phyloP scores from a whole-genome alignment of 2,329 filamentous ascomycete genomes.

The Diaporthe vexans region DNA sequence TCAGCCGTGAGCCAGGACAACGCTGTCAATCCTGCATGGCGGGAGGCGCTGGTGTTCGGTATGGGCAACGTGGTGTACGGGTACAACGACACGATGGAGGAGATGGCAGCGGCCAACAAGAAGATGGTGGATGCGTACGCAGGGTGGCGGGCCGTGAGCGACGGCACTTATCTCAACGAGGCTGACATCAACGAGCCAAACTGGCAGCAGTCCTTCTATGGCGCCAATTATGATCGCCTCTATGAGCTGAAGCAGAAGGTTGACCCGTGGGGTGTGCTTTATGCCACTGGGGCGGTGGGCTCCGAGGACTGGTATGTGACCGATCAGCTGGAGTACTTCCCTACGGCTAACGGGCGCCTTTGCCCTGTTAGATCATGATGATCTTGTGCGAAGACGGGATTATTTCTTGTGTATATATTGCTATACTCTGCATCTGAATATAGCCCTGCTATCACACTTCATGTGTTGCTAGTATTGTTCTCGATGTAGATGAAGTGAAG shows the following conservation, averaged over 20 bases:
- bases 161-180: conserved; percentile 37
- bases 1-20: conserved; percentile 52
- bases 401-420: not conserved
- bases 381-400: not conserved
- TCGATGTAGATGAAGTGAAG: not conserved
- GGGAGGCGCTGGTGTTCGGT: conserved; percentile 55
- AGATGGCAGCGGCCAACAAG: conserved; percentile 45
- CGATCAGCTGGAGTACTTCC: conserved; percentile 36
- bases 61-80: conserved; percentile 48
- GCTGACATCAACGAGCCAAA: conserved; percentile 35
- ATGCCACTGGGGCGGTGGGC: conserved; percentile 35
- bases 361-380: conserved; percentile 13
- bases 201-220: conserved; percentile 44
- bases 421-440: not conserved
- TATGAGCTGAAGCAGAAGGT: conserved; percentile 40
- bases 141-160: conserved; percentile 47
- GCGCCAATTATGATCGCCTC: conserved; percentile 41
- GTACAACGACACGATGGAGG: not conserved
- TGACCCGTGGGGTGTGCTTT: conserved; percentile 43
- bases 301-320: conserved; percentile 38
- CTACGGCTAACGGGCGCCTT: conserved; percentile 34
- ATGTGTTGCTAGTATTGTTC: not conserved
- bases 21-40: conserved; percentile 65
- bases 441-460: too few species aligned
- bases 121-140: conserved; percentile 45